Evolutionary conservation across 345 rosid species (phyloP).

Genomic region (Pugionium dolabratum): DNA sequence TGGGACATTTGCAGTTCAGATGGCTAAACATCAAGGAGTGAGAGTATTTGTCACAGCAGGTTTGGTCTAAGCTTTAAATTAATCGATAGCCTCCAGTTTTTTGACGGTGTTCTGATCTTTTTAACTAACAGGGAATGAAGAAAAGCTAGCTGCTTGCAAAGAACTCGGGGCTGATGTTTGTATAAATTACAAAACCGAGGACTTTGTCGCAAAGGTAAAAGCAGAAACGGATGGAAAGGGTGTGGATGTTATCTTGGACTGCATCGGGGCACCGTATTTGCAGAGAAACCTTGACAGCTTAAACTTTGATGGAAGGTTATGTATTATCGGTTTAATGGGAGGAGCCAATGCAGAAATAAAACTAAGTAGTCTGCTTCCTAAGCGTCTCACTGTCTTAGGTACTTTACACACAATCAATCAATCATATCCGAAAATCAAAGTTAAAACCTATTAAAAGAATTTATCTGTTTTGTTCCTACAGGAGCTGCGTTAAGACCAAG

Average conservation of each 20-base stretch:
- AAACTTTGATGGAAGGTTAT: constrained; percentile 81
- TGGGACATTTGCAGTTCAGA: constrained; percentile 89
- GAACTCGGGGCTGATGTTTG: constrained; percentile 87
- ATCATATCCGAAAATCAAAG: background rate
- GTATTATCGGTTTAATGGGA: constrained; percentile 68
- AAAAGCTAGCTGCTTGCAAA: constrained; percentile 78
- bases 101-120: constrained; percentile 12
- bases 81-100: background rate
- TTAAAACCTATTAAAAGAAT: background rate
- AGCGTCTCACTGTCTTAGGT: constrained; percentile 93
- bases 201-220: constrained; percentile 77
- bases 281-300: constrained; percentile 79
- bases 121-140: constrained; percentile 58
- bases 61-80: constrained; percentile 34
- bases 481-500: constrained; percentile 82
- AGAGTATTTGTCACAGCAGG: constrained; percentile 90
- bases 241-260: constrained; percentile 85
- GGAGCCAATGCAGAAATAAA: constrained; percentile 67
- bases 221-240: constrained; percentile 90
- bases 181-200: constrained; percentile 89
- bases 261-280: constrained; percentile 78
- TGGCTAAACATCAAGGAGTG: constrained; percentile 67
- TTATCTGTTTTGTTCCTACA: constrained; percentile 34
- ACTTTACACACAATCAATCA: constrained; percentile 15
- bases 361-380: constrained; percentile 56